Percentiles rank a stretch among this genome's conserved stretches.
These are phyloP conservation scores for Abortiporus biennis DNA, from an alignment of 1,284 basidiomycete species.

Conservation along the genomic window DNA sequence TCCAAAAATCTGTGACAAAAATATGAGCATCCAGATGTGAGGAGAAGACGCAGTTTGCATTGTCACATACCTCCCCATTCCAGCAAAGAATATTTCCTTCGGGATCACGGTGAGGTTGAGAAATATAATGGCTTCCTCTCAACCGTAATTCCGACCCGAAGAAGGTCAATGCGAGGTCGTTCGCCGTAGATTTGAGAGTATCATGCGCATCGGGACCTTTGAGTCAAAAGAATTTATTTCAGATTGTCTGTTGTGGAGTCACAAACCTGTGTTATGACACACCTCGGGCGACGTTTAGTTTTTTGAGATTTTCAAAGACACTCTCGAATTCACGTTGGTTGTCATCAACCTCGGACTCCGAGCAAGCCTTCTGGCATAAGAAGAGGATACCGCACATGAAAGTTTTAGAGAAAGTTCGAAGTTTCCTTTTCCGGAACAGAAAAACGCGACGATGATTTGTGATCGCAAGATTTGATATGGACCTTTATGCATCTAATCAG, in stretches of 20 bases:
- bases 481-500: too few relatives aligned
- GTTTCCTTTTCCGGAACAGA: background rate
- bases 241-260: too few relatives aligned
- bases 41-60: conserved; percentile 2
- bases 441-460: background rate
- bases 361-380: conserved; percentile 1
- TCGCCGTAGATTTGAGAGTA: conserved; percentile 11
- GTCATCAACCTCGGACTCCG: too few relatives aligned
- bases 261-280: too few relatives aligned
- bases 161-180: conserved; percentile 38
- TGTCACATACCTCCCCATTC: conserved; percentile 77
- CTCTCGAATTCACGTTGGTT: conserved; percentile 21
- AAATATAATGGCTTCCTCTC: conserved; percentile 54
- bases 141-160: conserved; percentile 78
- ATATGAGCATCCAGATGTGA: conserved; percentile 1
- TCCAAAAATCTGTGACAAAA: conserved; percentile 58
- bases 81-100: conserved; percentile 70
- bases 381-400: conserved; percentile 44
- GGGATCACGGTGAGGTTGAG: conserved; percentile 64
- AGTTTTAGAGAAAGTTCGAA: conserved; percentile 10
- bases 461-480: too few relatives aligned
- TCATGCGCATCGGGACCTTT: conserved; percentile 61
- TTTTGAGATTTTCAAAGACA: conserved; percentile 30
- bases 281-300: conserved; percentile 49
- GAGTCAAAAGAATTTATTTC: too few relatives aligned